Evolutionary conservation across 495 filamentous ascomycete genomes (phyloP), one percentile per base, ranked within the genome.

Genomic region (Hyphodiscus hymeniophilus): DNA sequence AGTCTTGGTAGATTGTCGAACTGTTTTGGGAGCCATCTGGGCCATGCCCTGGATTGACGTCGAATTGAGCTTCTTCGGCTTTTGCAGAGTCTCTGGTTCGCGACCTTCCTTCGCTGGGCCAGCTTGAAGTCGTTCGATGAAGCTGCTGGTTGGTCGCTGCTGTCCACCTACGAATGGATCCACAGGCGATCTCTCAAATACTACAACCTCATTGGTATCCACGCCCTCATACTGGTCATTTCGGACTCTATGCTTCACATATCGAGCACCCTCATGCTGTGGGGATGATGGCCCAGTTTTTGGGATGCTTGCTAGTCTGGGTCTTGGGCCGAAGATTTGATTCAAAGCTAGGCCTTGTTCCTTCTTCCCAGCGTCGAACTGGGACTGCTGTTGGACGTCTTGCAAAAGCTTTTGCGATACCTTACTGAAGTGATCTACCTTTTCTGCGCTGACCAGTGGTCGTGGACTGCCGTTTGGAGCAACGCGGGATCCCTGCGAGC

Each of bases 401-500:
- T n/a, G 20, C 21, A 43, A 24, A 15, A 54, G 41, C 21, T 35
- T 49, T 38, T 44, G 2, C 39, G 47, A 39, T 8, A 49, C 13
- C 26, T 46, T 47, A 8, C 44, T 12, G 33, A 60, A 45, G 24
- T 53, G 43, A 33, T 54, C 50, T 24, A 47, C 24, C 15, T 39
- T 32, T 15, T 24, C 3, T 12, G 40, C n/a, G 10, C 50, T 45
- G 2, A 26, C 8, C 7, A 46, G 17, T 20, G 55, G 50, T 15
- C 56, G 43, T 3, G 64, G 64, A 42, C 64, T 66, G 8, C 64
- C 61, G 47, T 64, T 60, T 8, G 51, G 40, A 38, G 55, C 40
- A 16, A 67, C 60, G 15, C 51, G 42, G 24, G 64, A 61, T 23
- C 35, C 45, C 39, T 64, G 63, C 0, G 64, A 66, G 26, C 49